Evolutionary conservation across 768 basidiomycete species (phyloP), one percentile per base, ranked within the genome.

Genomic region (Sporobolomyces pararoseus): DNA sequence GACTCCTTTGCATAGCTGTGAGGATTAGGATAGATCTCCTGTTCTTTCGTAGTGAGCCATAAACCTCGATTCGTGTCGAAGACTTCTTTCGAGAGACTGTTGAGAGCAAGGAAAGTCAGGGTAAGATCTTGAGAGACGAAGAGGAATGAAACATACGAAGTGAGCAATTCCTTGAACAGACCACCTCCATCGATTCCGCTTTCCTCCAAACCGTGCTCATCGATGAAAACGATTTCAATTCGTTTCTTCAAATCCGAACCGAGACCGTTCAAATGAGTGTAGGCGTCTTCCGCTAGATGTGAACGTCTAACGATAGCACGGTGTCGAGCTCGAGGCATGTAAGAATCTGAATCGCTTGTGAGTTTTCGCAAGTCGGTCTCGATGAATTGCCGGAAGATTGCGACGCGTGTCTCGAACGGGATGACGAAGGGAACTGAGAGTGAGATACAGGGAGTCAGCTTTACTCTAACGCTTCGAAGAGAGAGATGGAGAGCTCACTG

Each of bases 111-210:
- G 14, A 27, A 31, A 7, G 25, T 12, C n/a, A 34, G 49, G 13
- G 6, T 3, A n/a, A n/a, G n/a, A n/a, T n/a, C n/a, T n/a, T n/a
- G n/a, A n/a, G n/a, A n/a, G n/a, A n/a, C n/a, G n/a, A n/a, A n/a
- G 39, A 17, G 39, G 10, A 42, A 42, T 42, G 39, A 42, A 83
- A 75, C 82, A 72, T 63, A 83, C 81, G 78, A 78, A 2, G 93
- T 99, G 76, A 98, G 85, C 75, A 98, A 96, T 79, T 98, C 96
- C 78, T 98, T 99, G 83, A 96, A 98, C 7, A 98, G 87, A 0
- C 96, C 96, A 3, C 96, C 94, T 2, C 95, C 94, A 72, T 97
- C 95, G 37, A 98, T 95, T 0, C 94, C 95, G 23, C 88, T 87
- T 78, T 81, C 81, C 64, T 78, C 78, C 19, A 78, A 34, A 64